A percentile compares a stretch with the other conserved stretches of the same genome.
These are phyloP conservation scores for Cercospora sp. DNA, from an alignment of 2,329 filamentous ascomycete genomes.

Conservation along the genomic window DNA sequence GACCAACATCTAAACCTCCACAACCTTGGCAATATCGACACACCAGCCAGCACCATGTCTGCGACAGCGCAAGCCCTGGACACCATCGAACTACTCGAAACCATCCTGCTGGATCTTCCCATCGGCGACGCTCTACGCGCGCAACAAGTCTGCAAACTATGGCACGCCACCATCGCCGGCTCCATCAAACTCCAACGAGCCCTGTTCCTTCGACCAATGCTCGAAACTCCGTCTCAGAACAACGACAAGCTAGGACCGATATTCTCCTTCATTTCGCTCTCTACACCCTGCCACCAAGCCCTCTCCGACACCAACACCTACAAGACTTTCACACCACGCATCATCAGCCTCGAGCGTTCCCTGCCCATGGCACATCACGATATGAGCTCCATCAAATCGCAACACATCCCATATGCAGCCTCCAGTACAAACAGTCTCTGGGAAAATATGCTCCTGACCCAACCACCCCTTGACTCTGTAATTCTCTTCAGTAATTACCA, in stretches of 20 bases:
- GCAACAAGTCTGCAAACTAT: conserved; percentile 28
- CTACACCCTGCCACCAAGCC: conserved; percentile 3
- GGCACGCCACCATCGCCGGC: conserved; percentile 23
- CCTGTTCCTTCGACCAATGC: conserved; percentile 30
- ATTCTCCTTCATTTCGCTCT: background rate
- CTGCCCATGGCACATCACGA: background rate
- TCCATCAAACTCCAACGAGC: conserved; percentile 29
- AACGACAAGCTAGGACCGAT: background rate
- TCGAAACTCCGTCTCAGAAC: background rate
- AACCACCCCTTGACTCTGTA: conserved; percentile 1
- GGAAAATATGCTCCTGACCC: background rate
- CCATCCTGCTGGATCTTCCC: conserved; percentile 34
- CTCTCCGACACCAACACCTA: background rate
- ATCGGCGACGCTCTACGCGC: conserved; percentile 25
- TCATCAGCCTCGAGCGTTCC: background rate
- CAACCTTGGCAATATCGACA: background rate
- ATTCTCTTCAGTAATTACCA: background rate
- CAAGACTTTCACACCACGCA: background rate
- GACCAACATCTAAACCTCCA: background rate
- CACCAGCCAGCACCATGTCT: background rate
- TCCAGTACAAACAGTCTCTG: background rate
- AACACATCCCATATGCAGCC: background rate
- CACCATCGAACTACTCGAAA: conserved; percentile 37
- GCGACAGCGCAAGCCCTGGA: conserved; percentile 1
- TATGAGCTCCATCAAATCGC: background rate